These are phyloP conservation scores for Claviceps fusiformis DNA, from an alignment of 2,329 filamentous ascomycete species.

Conservation along the genomic window DNA sequence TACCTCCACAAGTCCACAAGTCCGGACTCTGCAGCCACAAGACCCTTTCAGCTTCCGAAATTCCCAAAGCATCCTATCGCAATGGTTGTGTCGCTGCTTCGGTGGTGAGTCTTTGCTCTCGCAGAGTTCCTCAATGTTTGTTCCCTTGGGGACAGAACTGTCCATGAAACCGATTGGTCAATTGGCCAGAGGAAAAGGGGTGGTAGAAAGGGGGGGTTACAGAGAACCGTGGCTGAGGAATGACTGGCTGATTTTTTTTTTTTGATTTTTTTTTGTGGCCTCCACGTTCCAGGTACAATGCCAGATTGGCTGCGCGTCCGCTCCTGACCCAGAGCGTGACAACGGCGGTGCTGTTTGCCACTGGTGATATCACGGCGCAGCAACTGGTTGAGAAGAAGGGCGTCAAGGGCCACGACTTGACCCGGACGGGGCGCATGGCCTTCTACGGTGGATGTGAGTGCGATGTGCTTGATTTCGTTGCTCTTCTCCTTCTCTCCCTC, in stretches of 20 bases:
- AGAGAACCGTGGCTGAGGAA: not conserved
- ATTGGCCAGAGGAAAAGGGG: not conserved
- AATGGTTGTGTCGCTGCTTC: slow-evolving; percentile 15
- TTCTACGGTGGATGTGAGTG: slow-evolving; percentile 61
- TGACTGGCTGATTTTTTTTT: slow-evolving; percentile 6
- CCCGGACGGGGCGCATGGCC: slow-evolving; percentile 64
- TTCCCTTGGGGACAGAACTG: too few relatives aligned
- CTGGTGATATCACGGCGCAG: slow-evolving; percentile 83
- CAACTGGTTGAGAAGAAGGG: slow-evolving; percentile 78
- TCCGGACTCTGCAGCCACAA: too few relatives aligned
- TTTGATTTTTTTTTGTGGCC: not conserved
- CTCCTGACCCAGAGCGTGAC: slow-evolving; percentile 84
- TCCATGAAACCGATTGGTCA: not conserved
- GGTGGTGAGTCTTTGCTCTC: slow-evolving; percentile 13
- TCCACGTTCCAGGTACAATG: slow-evolving; percentile 59
- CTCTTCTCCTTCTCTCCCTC: not conserved
- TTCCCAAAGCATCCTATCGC: not conserved
- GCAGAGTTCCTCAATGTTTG: too few relatives aligned
- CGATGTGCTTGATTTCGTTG: not conserved
- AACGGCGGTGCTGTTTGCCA: slow-evolving; percentile 82
- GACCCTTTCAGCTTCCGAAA: not conserved
- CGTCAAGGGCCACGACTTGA: slow-evolving; percentile 58
- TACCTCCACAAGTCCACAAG: too few relatives aligned
- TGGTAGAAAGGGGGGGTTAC: too few relatives aligned
- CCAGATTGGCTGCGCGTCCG: slow-evolving; percentile 64